Evolutionary conservation across 805 yeast genomes (phyloP).

Genomic region (Suhomyces sp.): DNA sequence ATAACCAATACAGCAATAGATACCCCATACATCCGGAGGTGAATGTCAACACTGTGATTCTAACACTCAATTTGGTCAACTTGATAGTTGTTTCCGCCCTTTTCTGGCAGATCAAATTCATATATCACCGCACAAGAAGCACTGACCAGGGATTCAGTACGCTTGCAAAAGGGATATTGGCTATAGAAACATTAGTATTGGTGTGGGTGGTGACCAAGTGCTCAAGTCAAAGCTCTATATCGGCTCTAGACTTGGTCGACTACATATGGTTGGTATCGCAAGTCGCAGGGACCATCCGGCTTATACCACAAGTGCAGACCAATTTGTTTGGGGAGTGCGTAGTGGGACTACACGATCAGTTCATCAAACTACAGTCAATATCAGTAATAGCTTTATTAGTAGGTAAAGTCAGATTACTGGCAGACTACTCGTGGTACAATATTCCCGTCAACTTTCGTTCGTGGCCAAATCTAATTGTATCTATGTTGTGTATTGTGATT

Average conservation of each 20-base stretch:
- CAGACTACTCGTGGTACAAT: conserved; percentile 13
- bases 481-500: neutral
- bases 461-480: conserved; percentile 10
- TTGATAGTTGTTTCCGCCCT: neutral
- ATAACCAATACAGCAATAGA: conserved; percentile 16
- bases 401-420: conserved; percentile 1
- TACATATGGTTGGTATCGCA: conserved; percentile 37
- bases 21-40: conserved; percentile 29
- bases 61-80: neutral
- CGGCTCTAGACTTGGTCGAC: conserved; percentile 40
- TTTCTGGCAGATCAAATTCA: conserved; percentile 21
- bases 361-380: neutral
- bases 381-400: neutral
- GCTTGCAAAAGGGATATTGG: conserved; percentile 1
- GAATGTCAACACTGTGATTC: neutral
- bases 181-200: conserved; percentile 5
- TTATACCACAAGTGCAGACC: conserved; percentile 41
- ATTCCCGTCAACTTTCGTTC: conserved; percentile 20
- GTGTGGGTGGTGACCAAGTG: conserved; percentile 5
- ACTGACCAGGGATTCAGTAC: conserved; percentile 35
- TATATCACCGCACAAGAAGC: conserved; percentile 29
- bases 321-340: conserved; percentile 36
- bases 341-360: conserved; percentile 12
- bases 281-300: conserved; percentile 18
- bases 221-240: conserved; percentile 11